These are phyloP conservation scores for Trametes coccinea DNA, from an alignment of 768 basidiomycete genomes.

Conservation along the genomic window DNA sequence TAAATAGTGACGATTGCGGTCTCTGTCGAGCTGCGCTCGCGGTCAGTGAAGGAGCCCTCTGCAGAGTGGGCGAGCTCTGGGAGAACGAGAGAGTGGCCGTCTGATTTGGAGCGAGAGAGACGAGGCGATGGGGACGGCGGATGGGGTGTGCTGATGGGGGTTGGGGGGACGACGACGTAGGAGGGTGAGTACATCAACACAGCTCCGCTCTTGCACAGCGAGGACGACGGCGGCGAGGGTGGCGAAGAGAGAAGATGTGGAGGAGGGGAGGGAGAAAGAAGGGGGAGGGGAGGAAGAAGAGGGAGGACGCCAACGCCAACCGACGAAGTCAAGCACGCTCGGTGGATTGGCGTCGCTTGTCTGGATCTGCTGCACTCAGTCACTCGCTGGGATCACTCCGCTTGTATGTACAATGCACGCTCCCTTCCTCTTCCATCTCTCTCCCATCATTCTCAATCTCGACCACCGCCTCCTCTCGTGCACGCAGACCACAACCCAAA, in stretches of 20 bases:
- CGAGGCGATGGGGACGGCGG: slow-evolving; percentile 14
- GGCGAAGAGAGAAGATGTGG: slow-evolving; percentile 1
- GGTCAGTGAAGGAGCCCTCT: slow-evolving; percentile 33
- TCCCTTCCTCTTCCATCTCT: neutral
- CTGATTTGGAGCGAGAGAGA: slow-evolving; percentile 4
- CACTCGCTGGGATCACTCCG: neutral
- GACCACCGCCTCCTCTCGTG: neutral
- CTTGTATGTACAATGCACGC: neutral
- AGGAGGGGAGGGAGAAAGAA: neutral
- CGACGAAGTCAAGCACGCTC: neutral
- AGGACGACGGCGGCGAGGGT: neutral
- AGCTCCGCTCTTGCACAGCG: neutral
- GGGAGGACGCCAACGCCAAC: neutral
- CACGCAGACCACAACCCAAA: too few relatives aligned
- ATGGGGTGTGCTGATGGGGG: slow-evolving; percentile 26
- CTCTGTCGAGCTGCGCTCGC: slow-evolving; percentile 62
- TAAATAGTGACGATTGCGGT: slow-evolving; percentile 82
- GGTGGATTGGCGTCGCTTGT: neutral
- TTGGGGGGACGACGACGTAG: slow-evolving; percentile 30
- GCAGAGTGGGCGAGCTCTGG: slow-evolving; percentile 37
- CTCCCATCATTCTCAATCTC: neutral
- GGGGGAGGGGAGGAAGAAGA: slow-evolving; percentile 9
- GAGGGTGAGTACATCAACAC: slow-evolving; percentile 30
- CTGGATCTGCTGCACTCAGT: neutral
- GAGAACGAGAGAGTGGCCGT: slow-evolving; percentile 34